These are phyloP conservation scores for Lithohypha guttulata DNA, from an alignment of 2,329 filamentous ascomycete species.

Conservation along the genomic window DNA sequence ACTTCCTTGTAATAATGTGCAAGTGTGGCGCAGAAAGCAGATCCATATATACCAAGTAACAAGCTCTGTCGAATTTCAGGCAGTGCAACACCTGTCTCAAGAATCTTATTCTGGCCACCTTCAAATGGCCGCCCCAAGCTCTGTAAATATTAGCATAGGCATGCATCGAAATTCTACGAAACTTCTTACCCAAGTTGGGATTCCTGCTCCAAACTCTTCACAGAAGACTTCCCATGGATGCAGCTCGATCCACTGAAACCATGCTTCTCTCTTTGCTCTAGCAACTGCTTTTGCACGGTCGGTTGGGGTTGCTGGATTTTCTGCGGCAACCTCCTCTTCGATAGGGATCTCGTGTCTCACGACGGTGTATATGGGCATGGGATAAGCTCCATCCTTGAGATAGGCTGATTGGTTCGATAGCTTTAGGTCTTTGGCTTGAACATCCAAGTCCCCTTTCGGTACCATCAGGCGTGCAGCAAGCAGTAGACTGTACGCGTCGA, in stretches of 20 bases:
- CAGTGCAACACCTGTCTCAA: constrained; percentile 56
- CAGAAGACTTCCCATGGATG: constrained; percentile 93
- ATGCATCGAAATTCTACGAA: too few species aligned
- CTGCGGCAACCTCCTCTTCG: constrained; percentile 34
- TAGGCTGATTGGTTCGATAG: constrained; percentile 75
- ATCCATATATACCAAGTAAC: constrained; percentile 90
- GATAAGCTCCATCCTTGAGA: constrained; percentile 66
- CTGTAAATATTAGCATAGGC: too few species aligned
- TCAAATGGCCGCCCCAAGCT: constrained; percentile 76
- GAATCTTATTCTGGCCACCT: constrained; percentile 54
- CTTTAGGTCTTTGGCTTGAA: constrained; percentile 73
- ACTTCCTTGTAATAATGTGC: constrained; percentile 95
- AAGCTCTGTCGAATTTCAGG: constrained; percentile 77
- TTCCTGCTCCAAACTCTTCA: constrained; percentile 81
- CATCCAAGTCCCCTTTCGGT: constrained; percentile 68
- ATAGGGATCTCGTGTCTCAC: constrained; percentile 90
- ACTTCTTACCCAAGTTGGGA: constrained; percentile 96
- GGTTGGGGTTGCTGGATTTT: constrained; percentile 24
- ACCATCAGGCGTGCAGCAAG: constrained; percentile 77
- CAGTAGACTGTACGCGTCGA: constrained; percentile 84
- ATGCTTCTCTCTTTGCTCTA: constrained; percentile 54
- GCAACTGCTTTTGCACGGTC: constrained; percentile 32
- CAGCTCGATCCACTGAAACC: constrained; percentile 98
- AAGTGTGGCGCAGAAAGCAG: constrained; percentile 88
- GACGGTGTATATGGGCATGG: constrained; percentile 88